phyloP scores from a whole-genome alignment of 1,139 yeast species.

The Pichia sp. region DNA sequence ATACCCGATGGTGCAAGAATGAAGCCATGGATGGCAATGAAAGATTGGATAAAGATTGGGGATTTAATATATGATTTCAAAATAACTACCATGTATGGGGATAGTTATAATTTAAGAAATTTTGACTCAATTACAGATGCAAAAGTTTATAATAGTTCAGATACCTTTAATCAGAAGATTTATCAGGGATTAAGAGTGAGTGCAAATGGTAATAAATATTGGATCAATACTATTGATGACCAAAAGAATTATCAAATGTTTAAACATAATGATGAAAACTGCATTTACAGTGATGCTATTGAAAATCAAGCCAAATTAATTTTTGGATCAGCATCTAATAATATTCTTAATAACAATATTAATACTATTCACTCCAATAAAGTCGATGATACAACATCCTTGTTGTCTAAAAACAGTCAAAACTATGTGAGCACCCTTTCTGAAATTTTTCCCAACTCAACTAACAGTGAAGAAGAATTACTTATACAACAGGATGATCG shows the following conservation, averaged over 20 bases:
- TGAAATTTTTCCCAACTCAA: neutral
- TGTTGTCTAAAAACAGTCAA: too few relatives aligned
- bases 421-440: too few relatives aligned
- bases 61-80: slow-evolving; percentile 77
- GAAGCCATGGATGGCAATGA: slow-evolving; percentile 52
- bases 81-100: slow-evolving; percentile 64
- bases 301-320: slow-evolving; percentile 5
- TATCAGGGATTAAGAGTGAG: slow-evolving; percentile 80
- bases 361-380: too few relatives aligned
- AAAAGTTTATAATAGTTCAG: slow-evolving; percentile 22
- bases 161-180: slow-evolving; percentile 40
- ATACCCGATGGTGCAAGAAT: slow-evolving; percentile 67
- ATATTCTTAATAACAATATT: neutral
- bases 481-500: slow-evolving; percentile 32
- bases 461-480: too few relatives aligned
- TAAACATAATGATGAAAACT: neutral
- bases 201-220: slow-evolving; percentile 76
- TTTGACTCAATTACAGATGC: slow-evolving; percentile 71
- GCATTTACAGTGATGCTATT: slow-evolving; percentile 1
- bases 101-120: slow-evolving; percentile 69
- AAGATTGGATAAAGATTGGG: slow-evolving; percentile 69
- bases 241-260: neutral
- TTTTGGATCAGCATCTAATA: neutral
- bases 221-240: slow-evolving; percentile 48
- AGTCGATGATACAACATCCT: too few relatives aligned